A percentile compares a stretch with the other conserved stretches of the same genome.
These are phyloP conservation scores for Massarina eburnea DNA, from an alignment of 2,329 filamentous ascomycete species.

Conservation along the genomic window DNA sequence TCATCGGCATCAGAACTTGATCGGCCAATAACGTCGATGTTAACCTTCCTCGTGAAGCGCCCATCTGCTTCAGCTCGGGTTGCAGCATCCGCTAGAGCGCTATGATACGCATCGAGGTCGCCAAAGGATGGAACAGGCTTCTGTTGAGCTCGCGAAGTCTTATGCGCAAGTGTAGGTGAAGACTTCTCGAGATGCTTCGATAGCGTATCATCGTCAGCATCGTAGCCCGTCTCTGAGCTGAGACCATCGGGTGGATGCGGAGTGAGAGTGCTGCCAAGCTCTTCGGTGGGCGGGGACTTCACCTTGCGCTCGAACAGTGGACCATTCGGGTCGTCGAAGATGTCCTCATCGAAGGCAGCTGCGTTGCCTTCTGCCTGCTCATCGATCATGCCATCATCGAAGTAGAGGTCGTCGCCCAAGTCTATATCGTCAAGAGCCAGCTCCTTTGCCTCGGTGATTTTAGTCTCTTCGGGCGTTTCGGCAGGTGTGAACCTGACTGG, in stretches of 20 bases:
- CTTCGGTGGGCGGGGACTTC: constrained; percentile 22
- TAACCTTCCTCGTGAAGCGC: constrained; percentile 67
- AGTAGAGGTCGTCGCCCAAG: constrained; percentile 64
- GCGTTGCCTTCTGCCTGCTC: constrained; percentile 55
- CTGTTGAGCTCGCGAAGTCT: constrained; percentile 41
- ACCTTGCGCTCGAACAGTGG: constrained; percentile 53
- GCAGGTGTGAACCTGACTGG: constrained; percentile 11
- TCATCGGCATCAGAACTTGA: constrained; percentile 37
- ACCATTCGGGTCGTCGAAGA: constrained; percentile 63
- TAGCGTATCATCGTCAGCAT: constrained; percentile 36
- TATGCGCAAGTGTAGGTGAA: constrained; percentile 56
- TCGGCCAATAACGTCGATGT: constrained; percentile 42
- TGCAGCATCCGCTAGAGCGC: constrained; percentile 79
- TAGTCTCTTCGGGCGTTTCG: constrained; percentile 10
- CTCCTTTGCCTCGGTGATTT: constrained; percentile 7
- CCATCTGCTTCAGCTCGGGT: constrained; percentile 74
- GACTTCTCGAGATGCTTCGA: constrained; percentile 27
- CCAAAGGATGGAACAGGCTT: constrained; percentile 40
- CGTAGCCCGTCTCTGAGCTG: constrained; percentile 30
- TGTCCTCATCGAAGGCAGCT: constrained; percentile 68
- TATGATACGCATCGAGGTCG: constrained; percentile 74
- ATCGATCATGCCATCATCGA: constrained; percentile 64
- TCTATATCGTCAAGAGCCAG: constrained; percentile 11
- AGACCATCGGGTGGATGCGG: constrained; percentile 18
- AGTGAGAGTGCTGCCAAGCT: constrained; percentile 13